A percentile compares a stretch with the other conserved stretches of the same genome.
phyloP scores from a whole-genome alignment of 129 eudicot genomes.

The Smallanthus sonchifolius region DNA sequence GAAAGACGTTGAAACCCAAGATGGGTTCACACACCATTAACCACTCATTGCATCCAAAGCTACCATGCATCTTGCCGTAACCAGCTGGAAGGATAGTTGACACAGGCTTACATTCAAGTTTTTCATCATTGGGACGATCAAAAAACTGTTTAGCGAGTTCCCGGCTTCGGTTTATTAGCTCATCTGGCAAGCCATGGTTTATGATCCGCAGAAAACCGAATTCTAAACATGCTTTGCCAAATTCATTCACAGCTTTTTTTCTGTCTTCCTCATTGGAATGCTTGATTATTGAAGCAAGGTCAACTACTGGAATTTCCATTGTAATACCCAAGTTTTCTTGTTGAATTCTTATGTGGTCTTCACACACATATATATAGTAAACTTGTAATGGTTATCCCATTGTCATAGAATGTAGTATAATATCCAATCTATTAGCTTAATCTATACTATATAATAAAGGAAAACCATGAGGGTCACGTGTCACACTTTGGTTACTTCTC shows the following conservation, averaged over 20 bases:
- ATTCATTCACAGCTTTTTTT: slow-evolving; percentile 5
- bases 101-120: slow-evolving; percentile 13
- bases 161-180: background rate
- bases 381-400: background rate
- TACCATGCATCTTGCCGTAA: slow-evolving; percentile 23
- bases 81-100: slow-evolving; percentile 27
- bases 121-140: slow-evolving; percentile 11
- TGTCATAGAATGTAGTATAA: too few species aligned
- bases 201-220: slow-evolving; percentile 23
- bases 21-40: slow-evolving; percentile 24
- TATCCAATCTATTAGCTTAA: too few species aligned
- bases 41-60: slow-evolving; percentile 26
- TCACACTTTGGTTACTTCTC: too few species aligned
- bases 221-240: slow-evolving; percentile 26
- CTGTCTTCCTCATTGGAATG: slow-evolving; percentile 10
- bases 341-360: background rate
- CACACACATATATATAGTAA: background rate
- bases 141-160: slow-evolving; percentile 14
- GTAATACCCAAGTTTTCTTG: background rate
- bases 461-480: too few species aligned
- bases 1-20: slow-evolving; percentile 27
- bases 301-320: slow-evolving; percentile 22
- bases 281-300: slow-evolving; percentile 16
- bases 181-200: slow-evolving; percentile 28
- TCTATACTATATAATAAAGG: too few species aligned